phyloP scores from a whole-genome alignment of 2,329 filamentous ascomycete species.

The Alternaria postmessia region DNA sequence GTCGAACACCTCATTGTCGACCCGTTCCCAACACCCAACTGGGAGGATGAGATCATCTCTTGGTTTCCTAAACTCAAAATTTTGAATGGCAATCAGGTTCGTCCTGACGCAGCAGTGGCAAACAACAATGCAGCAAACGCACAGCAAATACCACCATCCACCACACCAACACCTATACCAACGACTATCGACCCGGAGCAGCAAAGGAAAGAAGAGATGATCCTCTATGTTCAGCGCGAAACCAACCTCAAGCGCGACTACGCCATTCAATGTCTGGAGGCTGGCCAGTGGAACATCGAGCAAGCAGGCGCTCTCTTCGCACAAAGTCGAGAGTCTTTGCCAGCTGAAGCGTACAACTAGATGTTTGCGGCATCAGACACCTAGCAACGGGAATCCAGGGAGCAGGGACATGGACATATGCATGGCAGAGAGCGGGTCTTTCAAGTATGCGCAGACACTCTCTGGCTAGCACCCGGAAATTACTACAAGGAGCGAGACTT shows the following conservation, averaged over 20 bases:
- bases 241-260: slow-evolving; percentile 84
- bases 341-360: slow-evolving; percentile 54
- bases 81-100: slow-evolving; percentile 77
- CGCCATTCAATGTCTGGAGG: slow-evolving; percentile 79
- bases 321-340: slow-evolving; percentile 68
- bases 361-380: not conserved
- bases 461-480: not conserved
- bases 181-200: slow-evolving; percentile 15
- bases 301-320: slow-evolving; percentile 78
- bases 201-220: slow-evolving; percentile 70
- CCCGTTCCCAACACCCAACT: slow-evolving; percentile 56
- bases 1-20: slow-evolving; percentile 82
- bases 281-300: slow-evolving; percentile 82
- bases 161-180: slow-evolving; percentile 27
- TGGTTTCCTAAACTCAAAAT: slow-evolving; percentile 85
- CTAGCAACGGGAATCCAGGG: not conserved
- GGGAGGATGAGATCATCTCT: slow-evolving; percentile 72
- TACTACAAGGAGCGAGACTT: not conserved
- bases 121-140: slow-evolving; percentile 12
- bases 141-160: slow-evolving; percentile 8
- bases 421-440: not conserved
- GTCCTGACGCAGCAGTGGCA: slow-evolving; percentile 68
- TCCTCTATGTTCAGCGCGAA: slow-evolving; percentile 73
- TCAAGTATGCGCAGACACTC: not conserved
- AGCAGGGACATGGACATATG: not conserved